Base-by-base conservation (phyloP, 2,329 filamentous ascomycete genomes). In the Phyllosticta capitalensis region DNA sequence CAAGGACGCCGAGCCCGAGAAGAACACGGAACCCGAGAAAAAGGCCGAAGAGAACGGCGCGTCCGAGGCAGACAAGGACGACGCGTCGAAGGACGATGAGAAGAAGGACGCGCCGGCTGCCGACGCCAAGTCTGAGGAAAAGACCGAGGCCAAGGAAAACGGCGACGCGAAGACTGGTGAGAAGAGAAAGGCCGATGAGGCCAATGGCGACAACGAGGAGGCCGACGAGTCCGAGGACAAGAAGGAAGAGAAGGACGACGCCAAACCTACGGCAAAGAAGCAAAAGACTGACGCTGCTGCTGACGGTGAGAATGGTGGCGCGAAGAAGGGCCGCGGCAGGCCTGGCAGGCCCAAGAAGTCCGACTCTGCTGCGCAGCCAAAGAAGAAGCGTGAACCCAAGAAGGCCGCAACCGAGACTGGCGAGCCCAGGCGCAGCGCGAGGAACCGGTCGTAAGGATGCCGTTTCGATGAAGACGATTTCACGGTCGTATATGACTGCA, bases 341-440 rank as follows among this genome's bases (percentile, higher is more conserved):
- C 30, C 30, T 38, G 60, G 60, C 45, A 58, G 60, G n/a, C 60
- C 60, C 22, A 72, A 73, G 67, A 73, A 73, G 69, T 67, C 67
- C 49, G 71, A 71, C 26, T 63, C 65, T 49, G 69, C 72, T 52
- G 66, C 72, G 28, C 68, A 64, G 17, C 67, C 67, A 65, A 78
- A 79, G 51, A 53, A 48, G 48, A 60, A 60, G 70, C 74, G 71
- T 63, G 67, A 74, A 65, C 73, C 77, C 28, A 79, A 80, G 74
- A 75, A 75, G 65, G 76, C 78, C 33, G 77, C 78, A 10, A 79
- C 78, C 28, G 77, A 73, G 55, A 71, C 74, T 58, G 77, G 78
- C 51, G 71, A 78, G 69, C 77, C 77, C 26, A 68, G 78, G 60
- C 75, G 78, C 58, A 78, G 76, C 54, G 72, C 70, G 24, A 70